Evolutionary conservation across 805 yeast genomes (phyloP).

Genomic region (Yamadazyma phyllophila): DNA sequence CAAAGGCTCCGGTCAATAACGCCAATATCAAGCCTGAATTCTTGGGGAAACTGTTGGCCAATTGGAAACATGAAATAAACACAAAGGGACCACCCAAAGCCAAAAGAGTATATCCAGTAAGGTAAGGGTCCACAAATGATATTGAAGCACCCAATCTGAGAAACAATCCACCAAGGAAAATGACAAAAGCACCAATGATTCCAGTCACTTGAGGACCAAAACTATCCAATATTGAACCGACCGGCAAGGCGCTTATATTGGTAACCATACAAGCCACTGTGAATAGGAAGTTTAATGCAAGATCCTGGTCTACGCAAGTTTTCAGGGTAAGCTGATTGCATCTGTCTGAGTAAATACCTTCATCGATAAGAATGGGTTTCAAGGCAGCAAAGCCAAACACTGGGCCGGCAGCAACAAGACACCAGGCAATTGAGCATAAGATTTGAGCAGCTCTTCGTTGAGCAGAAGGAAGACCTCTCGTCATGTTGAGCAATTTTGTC

Average conservation of each 20-base stretch:
- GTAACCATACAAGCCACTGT: slow-evolving; percentile 85
- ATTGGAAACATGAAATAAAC: slow-evolving; percentile 84
- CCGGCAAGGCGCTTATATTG: slow-evolving; percentile 77
- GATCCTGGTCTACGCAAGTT: slow-evolving; percentile 72
- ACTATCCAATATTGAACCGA: slow-evolving; percentile 74
- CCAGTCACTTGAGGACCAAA: slow-evolving; percentile 84
- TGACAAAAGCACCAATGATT: slow-evolving; percentile 61
- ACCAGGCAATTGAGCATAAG: slow-evolving; percentile 77
- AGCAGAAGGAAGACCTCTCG: slow-evolving; percentile 6
- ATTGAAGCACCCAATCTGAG: slow-evolving; percentile 41
- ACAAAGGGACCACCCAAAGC: slow-evolving; percentile 95
- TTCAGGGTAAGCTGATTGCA: slow-evolving; percentile 40
- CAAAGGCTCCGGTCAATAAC: slow-evolving; percentile 88
- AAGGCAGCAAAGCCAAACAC: slow-evolving; percentile 95
- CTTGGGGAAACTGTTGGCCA: slow-evolving; percentile 80
- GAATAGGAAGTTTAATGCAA: slow-evolving; percentile 77
- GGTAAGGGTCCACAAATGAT: slow-evolving; percentile 54
- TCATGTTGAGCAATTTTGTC: slow-evolving; percentile 1
- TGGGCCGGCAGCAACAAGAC: slow-evolving; percentile 88
- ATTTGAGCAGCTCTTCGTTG: slow-evolving; percentile 50
- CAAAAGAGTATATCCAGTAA: slow-evolving; percentile 68
- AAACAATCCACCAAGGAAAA: slow-evolving; percentile 54
- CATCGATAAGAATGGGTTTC: slow-evolving; percentile 74
- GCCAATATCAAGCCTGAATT: slow-evolving; percentile 82
- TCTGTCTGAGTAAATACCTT: slow-evolving; percentile 68